phyloP scores from a whole-genome alignment of 306 rosid species.

The Vigna trinervia region DNA sequence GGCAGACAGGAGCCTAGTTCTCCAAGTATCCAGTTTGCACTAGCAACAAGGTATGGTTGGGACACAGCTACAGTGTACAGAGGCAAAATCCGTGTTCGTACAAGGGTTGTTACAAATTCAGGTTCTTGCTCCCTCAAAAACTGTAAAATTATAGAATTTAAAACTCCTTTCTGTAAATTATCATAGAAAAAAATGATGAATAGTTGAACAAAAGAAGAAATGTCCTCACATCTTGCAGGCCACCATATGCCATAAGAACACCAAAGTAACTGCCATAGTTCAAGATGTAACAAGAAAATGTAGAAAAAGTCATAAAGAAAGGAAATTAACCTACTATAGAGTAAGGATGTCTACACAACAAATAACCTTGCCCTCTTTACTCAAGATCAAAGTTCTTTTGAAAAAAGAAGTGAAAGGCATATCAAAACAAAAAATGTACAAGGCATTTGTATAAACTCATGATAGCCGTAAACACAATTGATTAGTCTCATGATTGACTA shows the following conservation, averaged over 20 bases:
- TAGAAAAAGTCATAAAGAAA: conserved; percentile 17
- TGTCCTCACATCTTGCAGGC: conserved; percentile 80
- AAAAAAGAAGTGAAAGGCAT: background rate
- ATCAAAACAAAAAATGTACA: conserved; percentile 4
- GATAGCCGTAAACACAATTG: conserved; percentile 17
- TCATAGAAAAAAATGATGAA: conserved; percentile 17
- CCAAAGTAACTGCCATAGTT: conserved; percentile 78
- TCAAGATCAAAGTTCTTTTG: background rate
- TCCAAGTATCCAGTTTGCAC: conserved; percentile 97
- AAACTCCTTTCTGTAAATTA: conserved; percentile 15
- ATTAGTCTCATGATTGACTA: background rate
- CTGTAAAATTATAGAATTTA: conserved; percentile 50
- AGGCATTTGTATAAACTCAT: conserved; percentile 21
- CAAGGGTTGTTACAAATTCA: conserved; percentile 56
- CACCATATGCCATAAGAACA: conserved; percentile 83
- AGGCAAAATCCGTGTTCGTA: conserved; percentile 72
- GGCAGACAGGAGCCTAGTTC: conserved; percentile 86
- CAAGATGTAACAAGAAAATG: conserved; percentile 39
- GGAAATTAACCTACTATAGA: conserved; percentile 12
- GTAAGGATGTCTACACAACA: conserved; percentile 13
- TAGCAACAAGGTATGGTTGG: conserved; percentile 74
- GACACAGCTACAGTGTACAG: conserved; percentile 56
- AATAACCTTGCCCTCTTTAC: background rate
- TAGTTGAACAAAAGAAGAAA: conserved; percentile 46
- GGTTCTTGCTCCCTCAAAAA: conserved; percentile 86